Evolutionary conservation across 257 asterid species (phyloP).

Genomic region (Fraxinus excelsior): DNA sequence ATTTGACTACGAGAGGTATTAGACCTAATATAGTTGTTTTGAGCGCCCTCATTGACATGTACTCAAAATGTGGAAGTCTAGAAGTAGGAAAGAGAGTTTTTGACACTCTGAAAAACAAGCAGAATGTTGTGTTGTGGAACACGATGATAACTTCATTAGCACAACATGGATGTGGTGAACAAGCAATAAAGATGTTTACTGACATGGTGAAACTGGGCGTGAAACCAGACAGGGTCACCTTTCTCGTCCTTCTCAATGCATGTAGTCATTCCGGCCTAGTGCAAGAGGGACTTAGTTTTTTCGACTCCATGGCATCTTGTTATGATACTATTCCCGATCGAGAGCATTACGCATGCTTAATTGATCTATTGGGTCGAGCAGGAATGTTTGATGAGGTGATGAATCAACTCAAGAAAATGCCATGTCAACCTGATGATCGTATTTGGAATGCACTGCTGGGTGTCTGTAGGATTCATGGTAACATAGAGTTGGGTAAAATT

Average conservation of each 20-base stretch:
- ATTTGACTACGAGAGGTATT: conserved; percentile 43
- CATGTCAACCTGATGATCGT: conserved; percentile 41
- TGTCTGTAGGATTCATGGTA: conserved; percentile 60
- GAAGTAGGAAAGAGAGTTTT: conserved; percentile 51
- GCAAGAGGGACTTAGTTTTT: conserved; percentile 55
- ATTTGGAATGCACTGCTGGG: conserved; percentile 68
- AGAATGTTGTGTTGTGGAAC: conserved; percentile 64
- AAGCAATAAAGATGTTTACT: conserved; percentile 43
- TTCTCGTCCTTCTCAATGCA: conserved; percentile 63
- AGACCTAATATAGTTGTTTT: conserved; percentile 55
- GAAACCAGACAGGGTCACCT: conserved; percentile 57
- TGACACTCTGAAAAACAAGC: conserved; percentile 36
- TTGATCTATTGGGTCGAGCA: conserved; percentile 60
- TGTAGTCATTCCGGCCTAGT: conserved; percentile 62
- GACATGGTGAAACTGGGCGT: conserved; percentile 59
- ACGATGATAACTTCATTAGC: conserved; percentile 67
- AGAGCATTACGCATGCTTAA: conserved; percentile 65
- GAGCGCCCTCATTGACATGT: conserved; percentile 77
- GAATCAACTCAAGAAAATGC: conserved; percentile 51
- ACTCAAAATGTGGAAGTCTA: conserved; percentile 68
- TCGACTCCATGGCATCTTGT: conserved; percentile 45
- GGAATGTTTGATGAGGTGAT: conserved; percentile 55
- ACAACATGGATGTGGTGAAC: conserved; percentile 56
- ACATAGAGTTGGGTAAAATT: conserved; percentile 50
- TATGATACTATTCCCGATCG: conserved; percentile 47